phyloP scores from a whole-genome alignment of 495 filamentous ascomycete species.

The Penicillium salamii region DNA sequence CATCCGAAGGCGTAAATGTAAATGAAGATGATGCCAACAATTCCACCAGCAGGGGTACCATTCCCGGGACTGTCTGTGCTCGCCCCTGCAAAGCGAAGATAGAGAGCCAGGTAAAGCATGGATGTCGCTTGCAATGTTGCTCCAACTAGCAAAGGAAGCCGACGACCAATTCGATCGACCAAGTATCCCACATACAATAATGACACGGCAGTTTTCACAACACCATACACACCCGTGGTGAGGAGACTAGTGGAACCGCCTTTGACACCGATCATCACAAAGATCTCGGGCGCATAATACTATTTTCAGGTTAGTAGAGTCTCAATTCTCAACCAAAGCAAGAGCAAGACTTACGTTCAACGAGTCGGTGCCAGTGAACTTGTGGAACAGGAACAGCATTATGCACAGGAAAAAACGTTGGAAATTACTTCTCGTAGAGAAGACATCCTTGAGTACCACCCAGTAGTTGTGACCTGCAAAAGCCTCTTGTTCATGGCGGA shows the following conservation, averaged over 20 bases:
- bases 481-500: slow-evolving; percentile 24
- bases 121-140: slow-evolving; percentile 59
- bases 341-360: slow-evolving; percentile 19
- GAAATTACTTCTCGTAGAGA: slow-evolving; percentile 19
- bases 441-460: slow-evolving; percentile 26
- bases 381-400: slow-evolving; percentile 39
- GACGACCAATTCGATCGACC: slow-evolving; percentile 51
- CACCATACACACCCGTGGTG: slow-evolving; percentile 43
- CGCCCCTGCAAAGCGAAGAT: slow-evolving; percentile 47
- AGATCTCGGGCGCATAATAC: slow-evolving; percentile 46
- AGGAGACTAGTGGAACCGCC: slow-evolving; percentile 34
- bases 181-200: slow-evolving; percentile 56
- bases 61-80: slow-evolving; percentile 36
- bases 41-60: slow-evolving; percentile 41
- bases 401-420: slow-evolving; percentile 31
- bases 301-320: background rate
- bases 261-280: slow-evolving; percentile 34
- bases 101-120: slow-evolving; percentile 67
- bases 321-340: too few species aligned
- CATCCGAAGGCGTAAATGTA: slow-evolving; percentile 60
- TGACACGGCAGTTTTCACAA: slow-evolving; percentile 48
- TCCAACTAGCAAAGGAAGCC: slow-evolving; percentile 56
- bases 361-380: slow-evolving; percentile 41
- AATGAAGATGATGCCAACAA: slow-evolving; percentile 60
- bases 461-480: slow-evolving; percentile 24